Base-by-base conservation (phyloP, 2,329 filamentous ascomycete genomes). In the Drechslerella coelobrocha region DNA sequence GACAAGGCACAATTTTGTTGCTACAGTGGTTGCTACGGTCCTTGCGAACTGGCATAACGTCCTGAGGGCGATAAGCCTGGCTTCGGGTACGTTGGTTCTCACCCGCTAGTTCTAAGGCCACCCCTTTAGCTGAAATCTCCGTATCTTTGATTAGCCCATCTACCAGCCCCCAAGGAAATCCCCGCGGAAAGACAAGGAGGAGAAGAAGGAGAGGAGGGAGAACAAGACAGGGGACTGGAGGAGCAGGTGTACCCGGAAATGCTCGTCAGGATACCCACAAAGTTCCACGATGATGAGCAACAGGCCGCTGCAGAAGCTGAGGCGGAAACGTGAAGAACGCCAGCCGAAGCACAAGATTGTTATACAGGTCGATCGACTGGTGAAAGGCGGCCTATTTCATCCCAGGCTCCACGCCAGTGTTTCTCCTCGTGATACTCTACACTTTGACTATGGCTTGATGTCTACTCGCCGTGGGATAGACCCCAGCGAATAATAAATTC, bases 21-120 rank as follows among this genome's bases (percentile, higher is more conserved):
- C 7, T 26, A 60, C 77, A 91, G 90, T 89, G 69, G 91, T 95
- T 76, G 90, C 91, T 39, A 85, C 88, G n/a, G 90, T 95, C 21
- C 82, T 95, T 77, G 85, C 88, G 57, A 95, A 94, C 78, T 95
- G 91, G 91, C 89, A 92, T 78, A 92, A 91, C 75, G 90, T 95
- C 73, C 83, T 95, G 69, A 84, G 89, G 73, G 90, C 90, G 43
- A 92, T 95, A 76, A 89, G 89, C 77, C 92, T 94, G 89, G 91
- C 91, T 72, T 92, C 89, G 69, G 84, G 90, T 92, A 55, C 48
- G 45, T 14, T 23, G 83, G 77, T 86, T 81, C 26, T 61, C 10
- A 17, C 60, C 9, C 39, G 39, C 34, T 29, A 45, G 14, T 10
- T 54, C n/a, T n/a, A n/a, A n/a, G n/a, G n/a, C 14, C 3, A 24